Base-by-base conservation (phyloP, 2,329 filamentous ascomycete genomes). In the Penicillium hesseltinei region DNA sequence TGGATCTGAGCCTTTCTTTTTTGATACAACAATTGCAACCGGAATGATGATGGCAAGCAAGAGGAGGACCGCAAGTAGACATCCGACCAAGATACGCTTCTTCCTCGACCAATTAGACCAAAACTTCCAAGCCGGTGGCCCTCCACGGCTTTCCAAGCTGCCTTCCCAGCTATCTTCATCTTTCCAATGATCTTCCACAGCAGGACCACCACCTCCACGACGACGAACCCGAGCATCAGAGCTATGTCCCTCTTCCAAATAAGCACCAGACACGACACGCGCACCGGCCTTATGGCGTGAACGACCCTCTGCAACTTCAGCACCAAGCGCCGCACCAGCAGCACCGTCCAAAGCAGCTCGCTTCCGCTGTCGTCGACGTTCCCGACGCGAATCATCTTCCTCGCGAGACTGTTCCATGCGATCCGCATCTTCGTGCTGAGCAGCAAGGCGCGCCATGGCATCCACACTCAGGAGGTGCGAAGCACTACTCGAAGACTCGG, bases 181-280 rank as follows among this genome's bases (percentile, higher is more conserved):
- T 76, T 72, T 83, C 80, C 67, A 81, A 75, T 68, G 81, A 78
- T 67, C 81, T 71, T 74, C 74, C 78, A 78, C 59, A 5, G 61
- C 57, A 36, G 62, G 51, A 27, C 70, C 68, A 49, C 69, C 68
- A 42, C 69, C 69, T 38, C 72, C 67, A 60, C 72, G 68, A 42
- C 81, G 77, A 57, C 77, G 74, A 51, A 78, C 74, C 62, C 69
- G 81, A 75, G 73, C 81, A 78, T 71, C 82, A 68, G 75, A 69
- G 45, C 69, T 72, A 38, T 72, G 78, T 0, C 88, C 88, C 70
- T 91, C 88, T 67, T 91, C 88, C 64, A 89, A 77, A 19, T 88
- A 75, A 0, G 86, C 86, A 21, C 88, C 88, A 61, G 88, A 91
- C 21, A 88, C 86, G n/a, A 89, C 79, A 59, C 88, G 78, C 56